Evolutionary conservation across 1,284 basidiomycete species (phyloP).

Genomic region (Cryptococcus sp.): DNA sequence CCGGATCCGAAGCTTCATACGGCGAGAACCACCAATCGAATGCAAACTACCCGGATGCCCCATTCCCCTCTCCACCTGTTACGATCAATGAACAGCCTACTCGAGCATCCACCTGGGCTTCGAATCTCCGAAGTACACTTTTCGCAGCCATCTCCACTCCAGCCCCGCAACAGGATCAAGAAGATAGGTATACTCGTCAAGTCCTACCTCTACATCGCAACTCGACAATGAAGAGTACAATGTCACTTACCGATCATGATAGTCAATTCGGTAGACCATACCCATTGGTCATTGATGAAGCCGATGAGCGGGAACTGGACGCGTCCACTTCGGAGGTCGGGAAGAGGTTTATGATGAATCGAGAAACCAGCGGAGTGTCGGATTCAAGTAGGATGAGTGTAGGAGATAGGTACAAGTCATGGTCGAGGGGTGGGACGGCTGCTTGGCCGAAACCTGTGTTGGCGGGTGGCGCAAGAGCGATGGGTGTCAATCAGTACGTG

Average conservation of each 20-base stretch:
- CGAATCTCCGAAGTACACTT: slow-evolving; percentile 26
- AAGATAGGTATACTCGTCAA: slow-evolving; percentile 24
- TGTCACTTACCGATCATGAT: background rate
- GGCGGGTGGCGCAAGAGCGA: slow-evolving; percentile 34
- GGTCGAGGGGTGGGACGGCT: background rate
- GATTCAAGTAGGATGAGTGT: slow-evolving; percentile 14
- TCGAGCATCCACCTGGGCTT: slow-evolving; percentile 24
- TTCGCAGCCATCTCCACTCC: slow-evolving; percentile 23
- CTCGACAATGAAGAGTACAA: slow-evolving; percentile 5
- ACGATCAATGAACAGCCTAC: slow-evolving; percentile 3
- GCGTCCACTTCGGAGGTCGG: background rate
- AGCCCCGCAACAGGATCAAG: slow-evolving; percentile 5
- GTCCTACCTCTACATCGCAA: slow-evolving; percentile 20
- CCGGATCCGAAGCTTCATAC: too few species aligned
- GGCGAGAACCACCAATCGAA: too few species aligned
- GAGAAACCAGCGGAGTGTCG: slow-evolving; percentile 25
- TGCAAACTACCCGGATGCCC: too few species aligned
- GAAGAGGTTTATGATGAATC: background rate
- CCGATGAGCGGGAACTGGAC: background rate
- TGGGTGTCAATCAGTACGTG: slow-evolving; percentile 36
- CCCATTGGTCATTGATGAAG: background rate
- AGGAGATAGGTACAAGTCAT: background rate
- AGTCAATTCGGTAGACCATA: background rate
- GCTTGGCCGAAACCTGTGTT: slow-evolving; percentile 10
- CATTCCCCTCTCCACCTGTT: slow-evolving; percentile 8